Evolutionary conservation across 2,329 filamentous ascomycete species (phyloP).

Genomic region (Trichoderma semiorbis): DNA sequence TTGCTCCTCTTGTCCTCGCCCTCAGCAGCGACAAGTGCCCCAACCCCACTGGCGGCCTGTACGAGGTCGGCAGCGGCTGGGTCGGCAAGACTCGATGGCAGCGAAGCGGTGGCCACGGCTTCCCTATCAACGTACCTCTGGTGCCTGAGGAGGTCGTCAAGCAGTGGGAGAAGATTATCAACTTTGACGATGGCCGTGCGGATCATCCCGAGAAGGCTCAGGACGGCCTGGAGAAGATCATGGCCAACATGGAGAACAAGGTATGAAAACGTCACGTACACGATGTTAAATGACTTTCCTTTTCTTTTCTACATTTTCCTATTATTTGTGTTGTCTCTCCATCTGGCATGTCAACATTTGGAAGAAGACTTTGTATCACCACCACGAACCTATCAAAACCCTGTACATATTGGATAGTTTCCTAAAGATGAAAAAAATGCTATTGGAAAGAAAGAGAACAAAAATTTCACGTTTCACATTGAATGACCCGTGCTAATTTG

Average conservation of each 20-base stretch:
- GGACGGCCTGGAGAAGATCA: constrained; percentile 71
- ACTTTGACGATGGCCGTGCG: constrained; percentile 83
- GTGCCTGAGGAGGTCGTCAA: constrained; percentile 80
- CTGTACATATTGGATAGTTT: constrained; percentile 19
- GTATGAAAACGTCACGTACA: constrained; percentile 6
- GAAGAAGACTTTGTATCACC: constrained; percentile 5
- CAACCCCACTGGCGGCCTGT: constrained; percentile 79
- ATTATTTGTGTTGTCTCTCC: background rate
- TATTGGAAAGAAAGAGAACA: background rate
- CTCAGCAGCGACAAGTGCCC: constrained; percentile 84
- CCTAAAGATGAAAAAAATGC: constrained; percentile 13
- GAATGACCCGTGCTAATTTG: constrained; percentile 22
- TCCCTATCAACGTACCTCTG: constrained; percentile 79
- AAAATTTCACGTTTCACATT: background rate
- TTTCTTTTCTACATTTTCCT: background rate
- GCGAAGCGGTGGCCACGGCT: constrained; percentile 81
- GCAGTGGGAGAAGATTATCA: constrained; percentile 72
- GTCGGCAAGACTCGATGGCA: constrained; percentile 91
- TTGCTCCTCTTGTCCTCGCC: constrained; percentile 86
- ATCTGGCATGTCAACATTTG: background rate
- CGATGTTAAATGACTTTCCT: background rate
- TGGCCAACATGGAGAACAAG: constrained; percentile 72
- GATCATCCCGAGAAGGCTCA: constrained; percentile 80
- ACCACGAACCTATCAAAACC: background rate
- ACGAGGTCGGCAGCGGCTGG: constrained; percentile 95